Evolutionary conservation across 192 early-diverging fungal species (phyloP), one percentile per base, ranked within the genome.

Genomic region (Coemansia sp.): DNA sequence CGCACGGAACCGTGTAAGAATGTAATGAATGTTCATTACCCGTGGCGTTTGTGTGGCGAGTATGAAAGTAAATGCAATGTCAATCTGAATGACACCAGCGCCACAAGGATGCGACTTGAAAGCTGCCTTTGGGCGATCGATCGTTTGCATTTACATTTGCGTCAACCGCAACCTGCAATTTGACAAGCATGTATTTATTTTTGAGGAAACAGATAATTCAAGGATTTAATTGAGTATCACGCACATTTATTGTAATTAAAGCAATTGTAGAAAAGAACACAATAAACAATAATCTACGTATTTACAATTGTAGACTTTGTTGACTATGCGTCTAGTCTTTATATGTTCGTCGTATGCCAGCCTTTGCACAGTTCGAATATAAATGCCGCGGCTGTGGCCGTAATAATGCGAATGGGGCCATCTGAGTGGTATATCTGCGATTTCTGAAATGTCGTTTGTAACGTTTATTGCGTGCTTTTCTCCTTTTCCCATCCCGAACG

Each of bases 11-110:
- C n/a, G 33, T 11, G 41, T 54, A 25, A 52, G 6, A 25, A 25
- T 25, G 10, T 20, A 29, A 25, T 25, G 22, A 25, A 8, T 52
- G 23, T 52, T 22, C 22, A 13, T 33, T 10, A 9, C 58, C 29
- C 48, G 66, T 67, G 66, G 48, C 59, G 46, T 14, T 20, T 50
- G n/a, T 59, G 65, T 67, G 65, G 65, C 65, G 36, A 67, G 66
- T 67, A 46, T 14, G 48, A 41, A 48, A 8, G 22, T 25, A 43
- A 15, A 19, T n/a, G 59, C 40, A 61, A 17, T 36, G 29, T 29
- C 59, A 32, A 34, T 58, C 19, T 35, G 10, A 22, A 25, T 13
- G 42, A 45, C 42, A 45, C 42, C 15, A 45, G 42, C 42, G 40
- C 11, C 15, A 9, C 22, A 42, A 40, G 10, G 19, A 17, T 13